Evolutionary conservation across 768 basidiomycete genomes (phyloP), one percentile per base, ranked within the genome.

Genomic region (Xerocomus brunneocitrinus): DNA sequence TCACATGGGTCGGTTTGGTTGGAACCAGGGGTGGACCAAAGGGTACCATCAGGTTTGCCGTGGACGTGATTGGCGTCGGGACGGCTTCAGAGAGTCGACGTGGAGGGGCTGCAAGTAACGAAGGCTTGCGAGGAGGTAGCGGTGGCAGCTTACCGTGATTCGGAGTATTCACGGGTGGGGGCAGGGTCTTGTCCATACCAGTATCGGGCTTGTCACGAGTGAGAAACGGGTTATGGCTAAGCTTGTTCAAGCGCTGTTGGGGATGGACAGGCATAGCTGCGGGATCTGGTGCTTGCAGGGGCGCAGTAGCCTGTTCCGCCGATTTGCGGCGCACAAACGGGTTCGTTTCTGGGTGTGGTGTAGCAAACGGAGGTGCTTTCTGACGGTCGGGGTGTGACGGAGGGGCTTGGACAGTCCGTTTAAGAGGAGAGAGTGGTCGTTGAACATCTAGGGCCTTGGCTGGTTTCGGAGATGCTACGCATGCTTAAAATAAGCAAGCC

Each of bases 1-100:
- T 82, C 28, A 81, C 68, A 50, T 87, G 84, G 3, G 57, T 53
- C 3, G 69, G 61, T 28, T 52, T 69, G 27, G 38, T 10, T n/a
- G 58, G 71, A 55, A 57, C 62, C 25, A 63, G 51, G 30, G 67
- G 61, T 47, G 60, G 48, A 28, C 50, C 54, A 3, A 50, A 48
- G 9, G 61, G 52, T 3, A 47, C 19, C 16, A 27, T 28, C 47
- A 47, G n/a, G 43, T 34, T 47, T 12, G 40, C 50, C 4, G 36
- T 54, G 14, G 56, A 49, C 1, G 50, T 49, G 51, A 54, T 36
- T 8, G 50, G 34, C 0, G 39, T 39, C 35, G 58, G 48, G 7
- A 47, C 35, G 6, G 48, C 48, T 22, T 67, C 66, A 28, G 65
- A 62, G 13, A 52, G n/a, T 25, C 61, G 65, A 40, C 63, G 67